Evolutionary conservation across 1,139 yeast species (phyloP).

Genomic region (Blastobotrys niveus): DNA sequence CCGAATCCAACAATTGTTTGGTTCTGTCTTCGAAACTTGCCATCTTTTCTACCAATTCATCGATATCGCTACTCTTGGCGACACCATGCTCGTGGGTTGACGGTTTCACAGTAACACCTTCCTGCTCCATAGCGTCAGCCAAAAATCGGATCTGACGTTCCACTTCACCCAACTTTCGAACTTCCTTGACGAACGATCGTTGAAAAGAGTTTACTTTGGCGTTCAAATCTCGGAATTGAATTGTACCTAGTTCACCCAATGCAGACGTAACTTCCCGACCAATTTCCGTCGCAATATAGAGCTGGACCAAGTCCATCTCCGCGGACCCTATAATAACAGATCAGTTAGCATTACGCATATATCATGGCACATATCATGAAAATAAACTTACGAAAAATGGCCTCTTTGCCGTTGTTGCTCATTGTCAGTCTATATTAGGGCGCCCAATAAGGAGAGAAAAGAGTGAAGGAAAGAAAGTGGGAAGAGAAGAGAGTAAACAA

Average conservation of each 20-base stretch:
- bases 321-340: slow-evolving; percentile 73
- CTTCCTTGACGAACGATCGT: slow-evolving; percentile 77
- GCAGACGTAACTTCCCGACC: slow-evolving; percentile 81
- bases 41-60: slow-evolving; percentile 65
- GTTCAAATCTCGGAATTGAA: slow-evolving; percentile 86
- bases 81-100: slow-evolving; percentile 21
- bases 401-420: slow-evolving; percentile 12
- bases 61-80: slow-evolving; percentile 51
- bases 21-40: slow-evolving; percentile 56
- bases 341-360: slow-evolving; percentile 6
- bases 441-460: neutral
- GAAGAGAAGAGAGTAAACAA: neutral
- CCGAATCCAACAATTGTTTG: slow-evolving; percentile 49
- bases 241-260: slow-evolving; percentile 73
- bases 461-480: neutral
- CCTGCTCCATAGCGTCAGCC: slow-evolving; percentile 23
- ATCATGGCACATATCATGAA: no score
- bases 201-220: slow-evolving; percentile 74
- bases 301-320: slow-evolving; percentile 88
- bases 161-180: slow-evolving; percentile 59
- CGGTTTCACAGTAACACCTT: slow-evolving; percentile 27
- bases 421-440: neutral
- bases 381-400: slow-evolving; percentile 18
- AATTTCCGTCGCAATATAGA: slow-evolving; percentile 86
- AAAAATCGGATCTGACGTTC: slow-evolving; percentile 47